Conservation (phyloP, 2,329 filamentous ascomycete genomes). For the Falciphora oryzae region DNA sequence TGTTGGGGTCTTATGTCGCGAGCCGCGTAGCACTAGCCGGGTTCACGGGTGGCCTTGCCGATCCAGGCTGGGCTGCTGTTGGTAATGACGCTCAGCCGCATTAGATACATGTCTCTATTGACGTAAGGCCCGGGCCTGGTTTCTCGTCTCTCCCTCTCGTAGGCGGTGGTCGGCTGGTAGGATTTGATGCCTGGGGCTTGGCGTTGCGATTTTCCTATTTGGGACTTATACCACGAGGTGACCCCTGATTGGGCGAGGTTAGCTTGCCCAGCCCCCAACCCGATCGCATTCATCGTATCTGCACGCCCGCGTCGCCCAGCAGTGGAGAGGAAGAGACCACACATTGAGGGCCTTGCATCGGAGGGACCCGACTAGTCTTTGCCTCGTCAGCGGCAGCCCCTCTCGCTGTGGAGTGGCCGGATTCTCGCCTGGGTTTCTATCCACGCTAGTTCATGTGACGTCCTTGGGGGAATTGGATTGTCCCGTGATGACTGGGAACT, state of each 20-base stretch:
- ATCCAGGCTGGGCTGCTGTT: not conserved
- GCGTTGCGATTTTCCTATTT: not conserved
- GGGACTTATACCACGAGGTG: conserved; percentile 6
- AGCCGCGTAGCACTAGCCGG: not conserved
- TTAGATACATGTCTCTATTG: not conserved
- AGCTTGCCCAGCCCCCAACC: not conserved
- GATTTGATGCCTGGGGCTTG: too few relatives aligned
- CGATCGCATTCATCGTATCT: conserved; percentile 2
- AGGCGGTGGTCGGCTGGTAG: too few relatives aligned
- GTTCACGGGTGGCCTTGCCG: not conserved
- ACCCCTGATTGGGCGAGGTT: not conserved
- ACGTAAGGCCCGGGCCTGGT: not conserved
- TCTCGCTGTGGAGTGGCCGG: too few relatives aligned
- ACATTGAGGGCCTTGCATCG: not conserved
- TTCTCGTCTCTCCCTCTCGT: not conserved
- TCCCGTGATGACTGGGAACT: not conserved
- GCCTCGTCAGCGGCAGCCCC: not conserved
- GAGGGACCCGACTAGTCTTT: not conserved
- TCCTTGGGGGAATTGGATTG: not conserved
- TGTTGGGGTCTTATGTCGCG: not conserved
- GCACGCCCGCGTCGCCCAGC: not conserved
- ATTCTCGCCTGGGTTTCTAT: not conserved
- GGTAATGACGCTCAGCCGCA: not conserved
- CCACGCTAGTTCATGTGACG: not conserved
- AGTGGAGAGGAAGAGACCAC: not conserved